phyloP scores from a whole-genome alignment of 495 filamentous ascomycete genomes.

The Aspergillus conjunctus region DNA sequence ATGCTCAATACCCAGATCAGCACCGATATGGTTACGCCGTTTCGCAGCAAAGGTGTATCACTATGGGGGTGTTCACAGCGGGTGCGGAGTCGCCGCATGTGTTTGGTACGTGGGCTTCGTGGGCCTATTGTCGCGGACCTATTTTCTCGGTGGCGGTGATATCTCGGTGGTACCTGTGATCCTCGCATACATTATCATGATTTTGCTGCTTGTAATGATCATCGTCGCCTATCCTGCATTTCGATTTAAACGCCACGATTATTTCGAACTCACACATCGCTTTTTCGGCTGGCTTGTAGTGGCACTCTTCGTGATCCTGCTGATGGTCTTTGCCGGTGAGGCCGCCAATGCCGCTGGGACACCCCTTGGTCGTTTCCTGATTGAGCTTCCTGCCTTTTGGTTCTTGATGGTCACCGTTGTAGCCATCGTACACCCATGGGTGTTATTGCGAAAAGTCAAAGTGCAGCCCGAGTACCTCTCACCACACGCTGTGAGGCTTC shows the following conservation, averaged over 20 bases:
- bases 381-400: slow-evolving; percentile 48
- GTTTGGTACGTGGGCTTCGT: slow-evolving; percentile 70
- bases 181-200: slow-evolving; percentile 43
- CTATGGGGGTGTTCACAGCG: slow-evolving; percentile 76
- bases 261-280: slow-evolving; percentile 59
- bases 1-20: slow-evolving; percentile 57
- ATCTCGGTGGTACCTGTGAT: slow-evolving; percentile 38
- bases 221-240: slow-evolving; percentile 47
- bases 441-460: slow-evolving; percentile 49
- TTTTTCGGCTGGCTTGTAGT: slow-evolving; percentile 57
- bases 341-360: slow-evolving; percentile 28
- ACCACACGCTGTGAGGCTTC: slow-evolving; percentile 69
- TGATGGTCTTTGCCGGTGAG: slow-evolving; percentile 42
- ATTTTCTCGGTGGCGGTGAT: slow-evolving; percentile 23
- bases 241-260: slow-evolving; percentile 52
- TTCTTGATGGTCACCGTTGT: slow-evolving; percentile 41
- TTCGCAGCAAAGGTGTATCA: slow-evolving; percentile 74
- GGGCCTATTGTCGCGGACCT: slow-evolving; percentile 49
- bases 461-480: slow-evolving; percentile 67
- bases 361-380: slow-evolving; percentile 37
- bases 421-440: slow-evolving; percentile 47
- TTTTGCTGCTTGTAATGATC: slow-evolving; percentile 46
- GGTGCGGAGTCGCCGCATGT: slow-evolving; percentile 66
- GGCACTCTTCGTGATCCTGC: slow-evolving; percentile 47
- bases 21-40: slow-evolving; percentile 64